These are phyloP conservation scores for Rhamnella rubrinervis DNA, from an alignment of 331 rosid genomes.

Conservation along the genomic window DNA sequence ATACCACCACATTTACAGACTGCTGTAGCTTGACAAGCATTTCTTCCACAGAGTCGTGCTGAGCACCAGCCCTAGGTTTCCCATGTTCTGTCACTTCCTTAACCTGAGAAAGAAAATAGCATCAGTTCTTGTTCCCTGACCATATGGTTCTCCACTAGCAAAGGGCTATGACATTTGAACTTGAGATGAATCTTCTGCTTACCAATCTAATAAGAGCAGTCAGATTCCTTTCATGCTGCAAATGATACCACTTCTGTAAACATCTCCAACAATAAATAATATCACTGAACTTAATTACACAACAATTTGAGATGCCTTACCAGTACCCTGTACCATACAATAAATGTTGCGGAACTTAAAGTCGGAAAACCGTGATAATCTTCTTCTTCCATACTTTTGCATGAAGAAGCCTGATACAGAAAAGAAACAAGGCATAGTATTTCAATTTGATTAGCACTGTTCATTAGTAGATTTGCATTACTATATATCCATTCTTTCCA, in stretches of 20 bases:
- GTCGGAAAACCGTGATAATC: slow-evolving; percentile 32
- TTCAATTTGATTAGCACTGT: background rate
- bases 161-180: background rate
- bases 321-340: slow-evolving; percentile 39
- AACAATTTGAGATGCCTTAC: slow-evolving; percentile 24
- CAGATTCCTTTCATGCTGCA: slow-evolving; percentile 48
- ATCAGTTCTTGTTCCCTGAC: slow-evolving; percentile 8
- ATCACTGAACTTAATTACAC: background rate
- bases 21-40: slow-evolving; percentile 28
- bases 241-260: slow-evolving; percentile 19
- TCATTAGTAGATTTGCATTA: background rate
- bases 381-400: slow-evolving; percentile 24
- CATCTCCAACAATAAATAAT: slow-evolving; percentile 19
- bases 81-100: slow-evolving; percentile 22
- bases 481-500: background rate
- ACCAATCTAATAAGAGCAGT: slow-evolving; percentile 34
- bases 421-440: background rate
- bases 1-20: slow-evolving; percentile 40
- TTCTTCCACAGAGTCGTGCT: slow-evolving; percentile 21
- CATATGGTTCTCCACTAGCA: background rate
- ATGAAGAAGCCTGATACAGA: slow-evolving; percentile 19
- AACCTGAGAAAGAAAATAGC: slow-evolving; percentile 22
- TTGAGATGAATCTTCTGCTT: slow-evolving; percentile 18
- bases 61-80: slow-evolving; percentile 25
- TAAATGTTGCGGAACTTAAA: slow-evolving; percentile 34